Conservation (phyloP, 306 rosid genomes). For the Rubus parviflorus region DNA sequence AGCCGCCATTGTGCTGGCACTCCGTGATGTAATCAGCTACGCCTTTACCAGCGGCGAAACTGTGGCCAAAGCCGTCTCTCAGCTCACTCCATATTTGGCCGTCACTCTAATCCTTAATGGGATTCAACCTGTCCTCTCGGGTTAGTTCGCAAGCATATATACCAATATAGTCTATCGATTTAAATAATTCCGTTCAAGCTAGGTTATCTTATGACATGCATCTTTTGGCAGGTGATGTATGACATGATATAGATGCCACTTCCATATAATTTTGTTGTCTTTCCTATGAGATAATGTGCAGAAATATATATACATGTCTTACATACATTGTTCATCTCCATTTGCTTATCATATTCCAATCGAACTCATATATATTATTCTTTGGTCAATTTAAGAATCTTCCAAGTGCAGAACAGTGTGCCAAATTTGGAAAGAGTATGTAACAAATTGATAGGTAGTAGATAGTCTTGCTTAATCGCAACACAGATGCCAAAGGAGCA, state of each 20-base stretch:
- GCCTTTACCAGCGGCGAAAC: slow-evolving; percentile 56
- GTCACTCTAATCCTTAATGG: slow-evolving; percentile 68
- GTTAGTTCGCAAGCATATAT: slow-evolving; percentile 20
- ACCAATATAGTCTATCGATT: not conserved
- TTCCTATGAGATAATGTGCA: not conserved
- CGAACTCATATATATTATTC: not conserved
- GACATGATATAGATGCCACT: not conserved
- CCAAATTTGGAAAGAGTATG: too few relatives aligned
- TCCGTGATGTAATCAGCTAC: slow-evolving; percentile 64
- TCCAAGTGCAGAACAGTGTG: not conserved
- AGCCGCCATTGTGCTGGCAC: slow-evolving; percentile 44
- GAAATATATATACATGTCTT: not conserved
- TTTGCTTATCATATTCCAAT: not conserved
- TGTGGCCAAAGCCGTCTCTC: slow-evolving; percentile 60
- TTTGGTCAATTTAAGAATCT: not conserved
- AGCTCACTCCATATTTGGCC: slow-evolving; percentile 56
- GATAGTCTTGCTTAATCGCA: too few relatives aligned
- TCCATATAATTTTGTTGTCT: not conserved
- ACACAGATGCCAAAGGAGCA: too few relatives aligned
- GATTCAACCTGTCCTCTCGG: slow-evolving; percentile 69
- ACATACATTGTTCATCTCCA: not conserved
- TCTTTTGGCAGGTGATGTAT: not conserved
- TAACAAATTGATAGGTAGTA: too few relatives aligned
- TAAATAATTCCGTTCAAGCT: too few relatives aligned
- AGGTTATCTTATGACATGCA: not conserved